These are phyloP conservation scores for Glebionis coronaria DNA, from an alignment of 129 eudicot genomes.

Conservation along the genomic window DNA sequence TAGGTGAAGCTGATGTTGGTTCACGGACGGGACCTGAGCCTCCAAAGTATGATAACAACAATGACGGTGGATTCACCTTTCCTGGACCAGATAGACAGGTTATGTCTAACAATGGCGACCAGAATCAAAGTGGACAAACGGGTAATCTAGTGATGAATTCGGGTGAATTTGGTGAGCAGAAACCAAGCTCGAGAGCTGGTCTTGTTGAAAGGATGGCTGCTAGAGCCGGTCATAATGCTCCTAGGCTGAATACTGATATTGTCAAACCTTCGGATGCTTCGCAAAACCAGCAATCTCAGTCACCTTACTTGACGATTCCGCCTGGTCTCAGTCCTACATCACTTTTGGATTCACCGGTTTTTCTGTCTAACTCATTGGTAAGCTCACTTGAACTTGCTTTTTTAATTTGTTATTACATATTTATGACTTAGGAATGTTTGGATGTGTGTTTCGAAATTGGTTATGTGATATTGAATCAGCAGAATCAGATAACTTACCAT, in stretches of 20 bases:
- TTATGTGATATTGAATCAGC: not conserved
- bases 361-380: conserved; percentile 77
- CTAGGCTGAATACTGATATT: conserved; percentile 68
- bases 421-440: not conserved
- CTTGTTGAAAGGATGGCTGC: conserved; percentile 81
- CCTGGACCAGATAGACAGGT: conserved; percentile 32
- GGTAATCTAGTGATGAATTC: conserved; percentile 34
- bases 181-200: conserved; percentile 44
- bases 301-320: conserved; percentile 60
- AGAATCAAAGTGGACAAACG: conserved; percentile 21
- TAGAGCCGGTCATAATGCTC: conserved; percentile 80
- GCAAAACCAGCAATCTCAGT: conserved; percentile 42
- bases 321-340: conserved; percentile 68
- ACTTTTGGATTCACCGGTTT: conserved; percentile 78
- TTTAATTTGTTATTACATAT: not conserved
- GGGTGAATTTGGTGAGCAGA: conserved; percentile 44
- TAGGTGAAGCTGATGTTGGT: conserved; percentile 42
- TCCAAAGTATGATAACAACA: conserved; percentile 24
- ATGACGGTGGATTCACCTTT: conserved; percentile 33
- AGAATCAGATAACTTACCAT: not conserved
- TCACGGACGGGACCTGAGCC: conserved; percentile 34
- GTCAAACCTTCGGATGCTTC: conserved; percentile 45
- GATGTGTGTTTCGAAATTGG: not conserved
- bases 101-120: conserved; percentile 26
- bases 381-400: conserved; percentile 11